These are phyloP conservation scores for Exophiala lecanii-corni DNA, from an alignment of 2,329 filamentous ascomycete species.

Conservation along the genomic window DNA sequence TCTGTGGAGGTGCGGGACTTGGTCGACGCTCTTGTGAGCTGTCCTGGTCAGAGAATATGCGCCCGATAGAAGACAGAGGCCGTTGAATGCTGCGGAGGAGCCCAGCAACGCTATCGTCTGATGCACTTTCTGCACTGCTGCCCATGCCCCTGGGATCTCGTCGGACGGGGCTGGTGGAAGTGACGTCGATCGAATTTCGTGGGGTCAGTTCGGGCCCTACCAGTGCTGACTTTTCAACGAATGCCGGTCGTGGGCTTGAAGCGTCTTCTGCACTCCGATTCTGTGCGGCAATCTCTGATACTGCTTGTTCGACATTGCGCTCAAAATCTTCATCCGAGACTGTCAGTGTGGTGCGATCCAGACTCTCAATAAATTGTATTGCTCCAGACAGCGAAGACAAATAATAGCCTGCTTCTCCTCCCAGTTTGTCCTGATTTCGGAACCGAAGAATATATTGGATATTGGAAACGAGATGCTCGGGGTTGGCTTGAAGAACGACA, in stretches of 20 bases:
- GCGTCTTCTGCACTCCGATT: constrained; percentile 57
- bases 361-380: constrained; percentile 92
- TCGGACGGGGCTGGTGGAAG: constrained; percentile 46
- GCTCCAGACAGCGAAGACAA: constrained; percentile 83
- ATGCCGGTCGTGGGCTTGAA: constrained; percentile 32
- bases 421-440: constrained; percentile 93
- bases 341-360: constrained; percentile 89
- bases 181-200: constrained; percentile 53
- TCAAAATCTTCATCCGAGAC: constrained; percentile 96
- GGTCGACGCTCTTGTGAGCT: constrained; percentile 33
- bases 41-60: constrained; percentile 79
- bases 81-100: constrained; percentile 85
- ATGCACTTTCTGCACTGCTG: constrained; percentile 49
- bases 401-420: constrained; percentile 97
- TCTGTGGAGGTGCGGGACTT: constrained; percentile 14
- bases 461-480: constrained; percentile 92
- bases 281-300: constrained; percentile 90
- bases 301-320: constrained; percentile 89
- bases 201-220: constrained; percentile 56
- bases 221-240: constrained; percentile 44
- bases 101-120: constrained; percentile 78
- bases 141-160: constrained; percentile 29
- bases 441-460: constrained; percentile 97
- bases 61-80: constrained; percentile 83
- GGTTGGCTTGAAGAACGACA: constrained; percentile 89